Percentiles rank a stretch among this genome's conserved stretches.
phyloP scores from a whole-genome alignment of 2,329 filamentous ascomycete genomes.

The Microdochium bolleyi region DNA sequence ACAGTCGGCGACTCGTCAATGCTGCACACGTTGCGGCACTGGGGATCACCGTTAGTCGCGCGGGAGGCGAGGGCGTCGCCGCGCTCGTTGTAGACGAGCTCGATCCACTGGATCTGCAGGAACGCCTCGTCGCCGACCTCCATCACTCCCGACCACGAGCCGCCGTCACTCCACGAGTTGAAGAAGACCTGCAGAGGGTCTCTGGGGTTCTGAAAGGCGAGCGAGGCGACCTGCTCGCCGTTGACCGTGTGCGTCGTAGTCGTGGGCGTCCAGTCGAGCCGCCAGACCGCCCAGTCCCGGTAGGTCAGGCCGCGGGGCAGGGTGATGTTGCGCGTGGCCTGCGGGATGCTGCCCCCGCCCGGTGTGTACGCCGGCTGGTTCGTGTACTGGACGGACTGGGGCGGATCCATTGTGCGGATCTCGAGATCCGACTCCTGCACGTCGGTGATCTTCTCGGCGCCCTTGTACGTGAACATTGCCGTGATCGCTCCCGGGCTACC shows the following conservation, averaged over 20 bases:
- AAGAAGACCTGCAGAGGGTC: slow-evolving; percentile 44
- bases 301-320: slow-evolving; percentile 34
- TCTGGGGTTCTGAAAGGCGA: slow-evolving; percentile 46
- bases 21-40: slow-evolving; percentile 21
- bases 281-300: slow-evolving; percentile 49
- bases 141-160: slow-evolving; percentile 54
- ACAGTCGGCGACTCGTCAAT: slow-evolving; percentile 23
- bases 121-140: slow-evolving; percentile 36
- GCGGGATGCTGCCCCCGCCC: slow-evolving; percentile 31
- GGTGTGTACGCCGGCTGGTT: slow-evolving; percentile 48
- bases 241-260: slow-evolving; percentile 49
- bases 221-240: slow-evolving; percentile 38
- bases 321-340: slow-evolving; percentile 38
- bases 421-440: slow-evolving; percentile 47
- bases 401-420: slow-evolving; percentile 38
- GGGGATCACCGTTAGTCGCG: slow-evolving; percentile 8
- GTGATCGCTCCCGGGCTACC: slow-evolving; percentile 40
- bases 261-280: slow-evolving; percentile 50
- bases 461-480: slow-evolving; percentile 44
- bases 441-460: slow-evolving; percentile 22
- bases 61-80: background rate
- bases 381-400: slow-evolving; percentile 42
- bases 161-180: slow-evolving; percentile 55
- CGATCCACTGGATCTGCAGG: slow-evolving; percentile 55
- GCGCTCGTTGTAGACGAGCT: slow-evolving; percentile 46